Percentiles rank a stretch among this genome's conserved stretches.
These are phyloP conservation scores for Populus deltoides DNA, from an alignment of 345 rosid genomes.

Conservation along the genomic window DNA sequence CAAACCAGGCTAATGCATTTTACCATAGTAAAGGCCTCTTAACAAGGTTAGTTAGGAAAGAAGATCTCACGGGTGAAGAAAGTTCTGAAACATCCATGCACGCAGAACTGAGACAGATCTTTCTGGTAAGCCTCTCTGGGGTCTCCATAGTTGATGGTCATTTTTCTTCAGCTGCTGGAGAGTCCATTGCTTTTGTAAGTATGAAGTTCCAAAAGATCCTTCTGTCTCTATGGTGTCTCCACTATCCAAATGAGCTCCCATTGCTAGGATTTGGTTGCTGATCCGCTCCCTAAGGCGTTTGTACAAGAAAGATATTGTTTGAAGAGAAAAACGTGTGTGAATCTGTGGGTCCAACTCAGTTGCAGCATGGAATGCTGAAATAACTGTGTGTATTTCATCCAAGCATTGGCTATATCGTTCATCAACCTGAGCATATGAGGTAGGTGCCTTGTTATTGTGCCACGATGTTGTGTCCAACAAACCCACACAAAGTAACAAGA, in stretches of 20 bases:
- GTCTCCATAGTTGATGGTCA: slow-evolving; percentile 85
- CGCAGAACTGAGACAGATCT: slow-evolving; percentile 85
- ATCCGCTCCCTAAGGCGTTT: slow-evolving; percentile 79
- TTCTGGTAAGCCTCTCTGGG: slow-evolving; percentile 90
- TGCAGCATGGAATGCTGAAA: slow-evolving; percentile 94
- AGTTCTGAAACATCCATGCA: slow-evolving; percentile 97
- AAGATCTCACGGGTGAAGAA: slow-evolving; percentile 90
- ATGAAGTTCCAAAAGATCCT: slow-evolving; percentile 43
- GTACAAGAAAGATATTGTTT: slow-evolving; percentile 62
- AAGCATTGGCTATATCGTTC: slow-evolving; percentile 73
- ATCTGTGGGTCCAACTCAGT: slow-evolving; percentile 80
- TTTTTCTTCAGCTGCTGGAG: slow-evolving; percentile 72
- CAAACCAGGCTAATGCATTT: background rate
- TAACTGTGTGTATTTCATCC: slow-evolving; percentile 86
- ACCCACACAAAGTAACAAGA: background rate
- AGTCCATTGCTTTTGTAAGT: slow-evolving; percentile 69
- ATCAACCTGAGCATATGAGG: slow-evolving; percentile 56
- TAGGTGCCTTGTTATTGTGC: background rate
- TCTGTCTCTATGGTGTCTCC: slow-evolving; percentile 36
- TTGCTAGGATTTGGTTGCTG: slow-evolving; percentile 72
- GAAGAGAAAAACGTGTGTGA: slow-evolving; percentile 78
- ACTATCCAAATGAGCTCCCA: slow-evolving; percentile 44
- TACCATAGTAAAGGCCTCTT: background rate
- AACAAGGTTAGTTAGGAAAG: background rate
- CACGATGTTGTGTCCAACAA: slow-evolving; percentile 1